Conservation (phyloP, 2,329 filamentous ascomycete genomes). For the Penicillium sp. region DNA sequence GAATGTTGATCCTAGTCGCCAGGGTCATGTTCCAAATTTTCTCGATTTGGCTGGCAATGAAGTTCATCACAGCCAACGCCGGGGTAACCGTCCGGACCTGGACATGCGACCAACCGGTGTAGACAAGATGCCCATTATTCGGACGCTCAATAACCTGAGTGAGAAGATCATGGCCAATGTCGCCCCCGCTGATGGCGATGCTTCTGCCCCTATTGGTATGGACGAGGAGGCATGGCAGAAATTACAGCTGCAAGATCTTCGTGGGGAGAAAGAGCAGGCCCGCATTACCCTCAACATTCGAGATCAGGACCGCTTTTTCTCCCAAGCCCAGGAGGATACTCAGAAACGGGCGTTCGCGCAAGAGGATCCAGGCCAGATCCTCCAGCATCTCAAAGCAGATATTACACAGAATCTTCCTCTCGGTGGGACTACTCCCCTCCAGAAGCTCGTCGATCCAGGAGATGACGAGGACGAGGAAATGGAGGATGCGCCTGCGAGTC, state of each 20-base stretch:
- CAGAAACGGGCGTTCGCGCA: constrained; percentile 57
- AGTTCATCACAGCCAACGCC: constrained; percentile 81
- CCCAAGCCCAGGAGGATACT: constrained; percentile 43
- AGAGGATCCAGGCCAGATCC: constrained; percentile 63
- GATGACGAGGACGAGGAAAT: constrained; percentile 53
- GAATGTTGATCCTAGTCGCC: constrained; percentile 42
- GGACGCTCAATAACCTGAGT: constrained; percentile 81
- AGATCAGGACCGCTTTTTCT: constrained; percentile 79
- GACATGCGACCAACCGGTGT: constrained; percentile 75
- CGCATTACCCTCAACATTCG: constrained; percentile 80
- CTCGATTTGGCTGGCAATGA: constrained; percentile 93
- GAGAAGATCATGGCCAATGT: constrained; percentile 91
- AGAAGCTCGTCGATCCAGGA: constrained; percentile 53
- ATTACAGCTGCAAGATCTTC: constrained; percentile 72
- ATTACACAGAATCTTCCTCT: constrained; percentile 45
- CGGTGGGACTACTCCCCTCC: constrained; percentile 61
- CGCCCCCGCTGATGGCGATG: constrained; percentile 66
- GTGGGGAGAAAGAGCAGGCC: constrained; percentile 65
- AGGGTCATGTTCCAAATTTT: constrained; percentile 72
- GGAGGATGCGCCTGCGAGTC: constrained; percentile 37
- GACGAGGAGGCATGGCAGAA: constrained; percentile 70
- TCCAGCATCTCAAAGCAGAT: constrained; percentile 59
- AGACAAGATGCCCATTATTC: constrained; percentile 79
- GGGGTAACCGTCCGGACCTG: constrained; percentile 78
- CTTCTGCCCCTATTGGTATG: constrained; percentile 58